A percentile compares a stretch with the other conserved stretches of the same genome.
Conservation (phyloP, 768 basidiomycete genomes). For the Podaxis carcinomalis region DNA sequence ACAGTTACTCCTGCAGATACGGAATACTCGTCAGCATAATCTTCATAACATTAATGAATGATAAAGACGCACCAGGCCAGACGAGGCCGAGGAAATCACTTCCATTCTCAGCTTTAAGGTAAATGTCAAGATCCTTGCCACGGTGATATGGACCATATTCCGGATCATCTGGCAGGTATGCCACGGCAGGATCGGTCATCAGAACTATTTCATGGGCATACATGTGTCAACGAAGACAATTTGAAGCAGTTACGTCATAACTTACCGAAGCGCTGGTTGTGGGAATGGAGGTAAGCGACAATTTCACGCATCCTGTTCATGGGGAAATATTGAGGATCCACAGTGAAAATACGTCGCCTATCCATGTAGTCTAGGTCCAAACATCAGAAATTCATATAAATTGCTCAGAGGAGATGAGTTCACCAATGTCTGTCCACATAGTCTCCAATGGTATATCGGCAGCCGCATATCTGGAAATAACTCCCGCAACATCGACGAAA, state of each 20-base stretch:
- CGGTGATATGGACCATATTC: constrained; percentile 51
- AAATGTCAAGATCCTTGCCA: constrained; percentile 28
- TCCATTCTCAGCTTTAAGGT: neutral
- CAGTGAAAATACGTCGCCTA: constrained; percentile 61
- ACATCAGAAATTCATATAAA: neutral
- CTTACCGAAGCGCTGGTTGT: constrained; percentile 57
- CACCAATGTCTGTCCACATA: constrained; percentile 79
- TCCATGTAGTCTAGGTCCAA: constrained; percentile 58
- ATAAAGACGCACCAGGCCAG: neutral
- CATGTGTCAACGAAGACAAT: neutral
- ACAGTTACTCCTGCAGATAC: constrained; percentile 4
- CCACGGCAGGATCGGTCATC: constrained; percentile 74
- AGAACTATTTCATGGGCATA: constrained; percentile 35
- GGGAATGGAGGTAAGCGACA: constrained; percentile 52
- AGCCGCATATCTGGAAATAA: constrained; percentile 56
- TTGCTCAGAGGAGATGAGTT: neutral
- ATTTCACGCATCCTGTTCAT: constrained; percentile 60
- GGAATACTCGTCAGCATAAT: neutral
- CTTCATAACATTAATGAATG: neutral
- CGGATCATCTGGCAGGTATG: constrained; percentile 36
- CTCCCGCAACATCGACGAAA: constrained; percentile 56
- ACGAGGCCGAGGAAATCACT: neutral
- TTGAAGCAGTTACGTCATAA: neutral
- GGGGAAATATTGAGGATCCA: constrained; percentile 68
- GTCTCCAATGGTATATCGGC: constrained; percentile 68